Evolutionary conservation across 768 basidiomycete species (phyloP).

Genomic region (Coprinopsis sp.): DNA sequence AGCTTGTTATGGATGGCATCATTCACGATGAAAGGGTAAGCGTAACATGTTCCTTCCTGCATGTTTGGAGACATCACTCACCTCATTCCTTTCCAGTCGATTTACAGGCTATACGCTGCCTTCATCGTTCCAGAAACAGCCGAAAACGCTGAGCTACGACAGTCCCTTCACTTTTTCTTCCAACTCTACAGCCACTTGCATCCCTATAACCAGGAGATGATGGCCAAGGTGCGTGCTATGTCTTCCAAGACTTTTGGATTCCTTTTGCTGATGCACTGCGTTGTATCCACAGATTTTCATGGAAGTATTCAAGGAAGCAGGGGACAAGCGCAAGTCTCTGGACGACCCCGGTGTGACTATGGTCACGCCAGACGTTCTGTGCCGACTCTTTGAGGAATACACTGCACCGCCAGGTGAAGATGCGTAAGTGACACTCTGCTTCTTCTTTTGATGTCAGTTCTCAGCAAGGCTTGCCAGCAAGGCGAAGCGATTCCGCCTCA

Average conservation of each 20-base stretch:
- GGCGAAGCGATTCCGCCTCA: conserved; percentile 6
- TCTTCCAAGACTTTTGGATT: neutral
- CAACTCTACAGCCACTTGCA: conserved; percentile 85
- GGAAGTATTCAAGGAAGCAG: conserved; percentile 36
- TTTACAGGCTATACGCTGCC: conserved; percentile 36
- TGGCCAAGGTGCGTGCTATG: conserved; percentile 43
- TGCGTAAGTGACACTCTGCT: conserved; percentile 53
- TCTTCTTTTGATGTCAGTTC: conserved; percentile 20
- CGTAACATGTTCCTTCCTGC: conserved; percentile 30
- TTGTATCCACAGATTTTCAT: conserved; percentile 56
- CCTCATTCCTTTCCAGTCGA: too few species aligned
- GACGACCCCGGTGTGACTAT: conserved; percentile 64
- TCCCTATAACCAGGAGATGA: conserved; percentile 62
- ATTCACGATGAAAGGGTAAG: conserved; percentile 66
- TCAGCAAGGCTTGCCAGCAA: conserved; percentile 12
- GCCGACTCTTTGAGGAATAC: conserved; percentile 71
- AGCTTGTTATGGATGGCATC: conserved; percentile 76
- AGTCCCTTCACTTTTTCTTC: conserved; percentile 85
- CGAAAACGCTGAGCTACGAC: conserved; percentile 78
- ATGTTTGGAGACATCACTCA: conserved; percentile 34
- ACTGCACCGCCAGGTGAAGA: too few species aligned
- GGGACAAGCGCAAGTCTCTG: conserved; percentile 48
- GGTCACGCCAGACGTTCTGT: conserved; percentile 63
- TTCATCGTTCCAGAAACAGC: conserved; percentile 81
- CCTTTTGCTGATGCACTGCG: neutral